A percentile compares a stretch with the other conserved stretches of the same genome.
Conservation (phyloP, 73 alveolate genomes). For the Tetrahymena elliotti region DNA sequence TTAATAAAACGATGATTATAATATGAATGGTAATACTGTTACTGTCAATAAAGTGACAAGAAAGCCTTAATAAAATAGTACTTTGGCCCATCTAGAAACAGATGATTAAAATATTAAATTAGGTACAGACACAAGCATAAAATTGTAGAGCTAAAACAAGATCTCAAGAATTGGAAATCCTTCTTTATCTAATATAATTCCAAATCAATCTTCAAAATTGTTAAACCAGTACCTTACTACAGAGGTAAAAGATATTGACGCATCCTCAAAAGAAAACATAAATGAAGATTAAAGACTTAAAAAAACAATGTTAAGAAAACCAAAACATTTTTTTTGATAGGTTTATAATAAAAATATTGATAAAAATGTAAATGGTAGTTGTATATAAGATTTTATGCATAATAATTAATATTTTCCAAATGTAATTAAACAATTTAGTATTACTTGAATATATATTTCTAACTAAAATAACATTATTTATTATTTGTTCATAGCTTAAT, state of each 20-base stretch:
- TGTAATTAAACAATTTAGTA: too few relatives aligned
- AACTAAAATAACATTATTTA: too few relatives aligned
- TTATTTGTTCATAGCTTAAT: too few relatives aligned
- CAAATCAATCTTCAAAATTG: neutral
- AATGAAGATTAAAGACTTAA: neutral
- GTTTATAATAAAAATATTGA: neutral
- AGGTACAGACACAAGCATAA: neutral
- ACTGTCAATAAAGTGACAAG: neutral
- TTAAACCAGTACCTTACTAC: neutral
- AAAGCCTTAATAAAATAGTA: neutral
- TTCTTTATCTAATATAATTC: neutral
- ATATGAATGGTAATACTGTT: neutral
- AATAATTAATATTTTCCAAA: too few relatives aligned
- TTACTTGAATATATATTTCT: too few relatives aligned
- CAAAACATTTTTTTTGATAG: neutral
- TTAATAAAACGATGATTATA: neutral
- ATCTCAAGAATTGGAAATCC: neutral
- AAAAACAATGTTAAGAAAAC: neutral
- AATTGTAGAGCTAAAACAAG: neutral
- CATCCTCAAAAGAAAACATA: neutral
- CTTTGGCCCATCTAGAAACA: neutral
- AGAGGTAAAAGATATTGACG: neutral
- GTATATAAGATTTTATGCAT: too few relatives aligned
- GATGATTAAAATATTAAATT: neutral
- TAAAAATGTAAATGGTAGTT: too few relatives aligned